Percentiles rank a stretch among this genome's conserved stretches.
Evolutionary conservation across 345 rosid genomes (phyloP).

Genomic region (Citropsis articulata): DNA sequence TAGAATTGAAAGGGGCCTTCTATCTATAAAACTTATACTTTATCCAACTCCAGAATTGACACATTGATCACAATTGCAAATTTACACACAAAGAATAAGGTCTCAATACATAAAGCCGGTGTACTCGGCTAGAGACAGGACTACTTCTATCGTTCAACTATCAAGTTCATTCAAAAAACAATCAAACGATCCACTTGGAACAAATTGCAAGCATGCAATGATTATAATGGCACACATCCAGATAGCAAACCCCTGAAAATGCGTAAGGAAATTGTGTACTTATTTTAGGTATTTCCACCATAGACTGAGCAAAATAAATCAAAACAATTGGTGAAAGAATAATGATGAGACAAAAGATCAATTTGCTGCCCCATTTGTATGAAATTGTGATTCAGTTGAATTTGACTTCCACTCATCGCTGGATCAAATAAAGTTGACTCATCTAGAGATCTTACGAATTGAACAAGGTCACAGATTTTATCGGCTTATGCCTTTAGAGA

Average conservation of each 20-base stretch:
- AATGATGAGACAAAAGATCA: not conserved
- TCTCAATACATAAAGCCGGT: not conserved
- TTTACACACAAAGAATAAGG: not conserved
- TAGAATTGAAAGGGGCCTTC: not conserved
- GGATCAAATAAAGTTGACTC: not conserved
- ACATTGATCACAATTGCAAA: not conserved
- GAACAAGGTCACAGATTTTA: not conserved
- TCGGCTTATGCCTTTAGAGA: conserved; percentile 2
- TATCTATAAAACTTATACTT: not conserved
- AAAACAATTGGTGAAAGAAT: not conserved
- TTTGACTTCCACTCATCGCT: not conserved
- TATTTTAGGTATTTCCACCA: not conserved
- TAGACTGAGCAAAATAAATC: not conserved
- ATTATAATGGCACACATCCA: not conserved
- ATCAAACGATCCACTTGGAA: not conserved
- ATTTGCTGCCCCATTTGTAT: not conserved
- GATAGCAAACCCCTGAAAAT: not conserved
- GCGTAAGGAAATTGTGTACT: not conserved
- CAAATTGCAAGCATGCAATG: not conserved
- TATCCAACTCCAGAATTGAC: not conserved
- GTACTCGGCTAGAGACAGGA: not conserved
- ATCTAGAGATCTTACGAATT: not conserved
- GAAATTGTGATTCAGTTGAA: not conserved
- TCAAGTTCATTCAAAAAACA: not conserved
- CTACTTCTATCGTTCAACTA: not conserved